Base-by-base conservation (phyloP, 768 basidiomycete species). In the Chiua virens region DNA sequence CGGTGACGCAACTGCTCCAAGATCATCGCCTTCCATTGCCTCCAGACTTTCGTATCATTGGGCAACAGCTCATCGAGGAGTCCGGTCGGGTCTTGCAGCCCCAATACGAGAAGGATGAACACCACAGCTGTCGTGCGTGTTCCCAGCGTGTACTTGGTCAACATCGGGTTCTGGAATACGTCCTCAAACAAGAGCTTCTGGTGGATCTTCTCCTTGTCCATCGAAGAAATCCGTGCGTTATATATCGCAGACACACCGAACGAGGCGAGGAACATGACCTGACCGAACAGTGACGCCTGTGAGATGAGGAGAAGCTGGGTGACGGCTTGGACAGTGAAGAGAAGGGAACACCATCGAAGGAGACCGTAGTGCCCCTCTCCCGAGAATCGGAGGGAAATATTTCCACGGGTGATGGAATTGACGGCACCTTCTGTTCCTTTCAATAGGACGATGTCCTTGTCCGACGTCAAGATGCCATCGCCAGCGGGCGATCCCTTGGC, bases 181-280 rank as follows among this genome's bases (percentile, higher is more conserved):
- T 20, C 38, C n/a, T 48, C 27, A 17, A 64, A 25, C 25, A 64
- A 36, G 30, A 59, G 9, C 13, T 53, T 38, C 22, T 38, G 42
- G 2, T 63, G 59, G 4, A 63, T 45, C 21, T 47, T 55, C 10
- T 55, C 60, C 9, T 52, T 65, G 30, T 75, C 74, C 68, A 76
- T 50, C 8, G 60, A 63, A 6, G 62, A 60, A 9, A 67, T 30
- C 38, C 42, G 53, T 0, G 41, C 20, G 20, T 62, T 69, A 52
- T 67, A 66, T 0, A 61, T 17, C 42, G 62, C 63, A 3, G 69
- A 70, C 3, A 60, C 52, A 10, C 57, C 60, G 0, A 71, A 42
- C 13, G 66, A 61, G 6, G 32, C 1, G 3, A 71, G 52, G 55
- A 71, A 71, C 61, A 71, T 55, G 47, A 61, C 25, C 45, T 71